Evolutionary conservation across 2,329 filamentous ascomycete genomes (phyloP), one percentile per base, ranked within the genome.

Genomic region (Xylariomycetidae sp.): DNA sequence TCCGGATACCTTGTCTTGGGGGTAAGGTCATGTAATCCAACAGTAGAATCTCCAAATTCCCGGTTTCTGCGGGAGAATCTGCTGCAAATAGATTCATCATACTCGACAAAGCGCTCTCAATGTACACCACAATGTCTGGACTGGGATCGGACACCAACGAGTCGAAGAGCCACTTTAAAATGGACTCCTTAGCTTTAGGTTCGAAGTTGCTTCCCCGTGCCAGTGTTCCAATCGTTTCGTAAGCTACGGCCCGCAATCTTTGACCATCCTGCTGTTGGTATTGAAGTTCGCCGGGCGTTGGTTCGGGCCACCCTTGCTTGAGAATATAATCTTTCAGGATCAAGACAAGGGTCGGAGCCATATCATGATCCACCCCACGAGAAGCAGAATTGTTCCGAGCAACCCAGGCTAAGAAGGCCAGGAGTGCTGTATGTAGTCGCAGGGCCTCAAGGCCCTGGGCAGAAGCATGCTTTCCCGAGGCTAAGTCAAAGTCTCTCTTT

Each of bases 171-270:
- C 88, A 97, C 31, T 74, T 76, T 45, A 77, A 77, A 31, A 77
- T 66, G 42, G 19, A 73, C 36, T 68, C 77, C 50, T 69, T 72
- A 46, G 53, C 66, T 25, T 62, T 61, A 10, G 77, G 50, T 4
- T 79, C 64, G 46, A 77, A 72, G 3, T 71, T 62, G 4, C 81
- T 75, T 4, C 75, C 77, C 44, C 80, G 78, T 34, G 85, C 80
- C 16, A 97, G 62, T 11, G 92, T 74, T 1, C 90, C 92, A 25
- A 97, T 87, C 1, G 86, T 88, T 57, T 97, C 90, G 57, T 96
- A 97, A 2, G 85, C 88, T 51, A 85, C 81, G 5, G 82, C 82
- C 25, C 90, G 79, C 27, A 95, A 67, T 4, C 75, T 72, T 34
- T 82, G 65, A 34, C 81, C 77, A 30, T 82, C 78, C 9, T 69